phyloP scores from a whole-genome alignment of 495 filamentous ascomycete species.

The Schizothecium vesticola region DNA sequence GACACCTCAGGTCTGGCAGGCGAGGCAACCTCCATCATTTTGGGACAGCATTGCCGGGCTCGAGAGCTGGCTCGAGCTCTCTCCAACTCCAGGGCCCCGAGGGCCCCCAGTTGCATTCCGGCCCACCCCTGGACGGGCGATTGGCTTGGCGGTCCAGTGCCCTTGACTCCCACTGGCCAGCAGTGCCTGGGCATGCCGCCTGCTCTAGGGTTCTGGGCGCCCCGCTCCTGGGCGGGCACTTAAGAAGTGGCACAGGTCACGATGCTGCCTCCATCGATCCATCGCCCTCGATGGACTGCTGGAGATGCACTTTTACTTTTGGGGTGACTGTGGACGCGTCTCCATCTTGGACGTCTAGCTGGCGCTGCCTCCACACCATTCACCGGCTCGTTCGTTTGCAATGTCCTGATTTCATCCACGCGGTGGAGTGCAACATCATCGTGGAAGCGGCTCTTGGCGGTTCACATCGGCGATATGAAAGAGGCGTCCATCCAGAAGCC shows the following conservation, averaged over 20 bases:
- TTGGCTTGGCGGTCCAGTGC: background rate
- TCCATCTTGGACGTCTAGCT: background rate
- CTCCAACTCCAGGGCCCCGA: background rate
- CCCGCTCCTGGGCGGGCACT: background rate
- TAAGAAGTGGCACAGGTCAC: conserved; percentile 13
- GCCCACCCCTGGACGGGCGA: background rate
- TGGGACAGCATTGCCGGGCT: conserved; percentile 2
- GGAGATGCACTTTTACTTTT: background rate
- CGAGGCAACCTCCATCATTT: background rate
- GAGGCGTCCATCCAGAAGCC: background rate
- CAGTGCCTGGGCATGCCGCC: background rate
- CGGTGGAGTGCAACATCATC: background rate
- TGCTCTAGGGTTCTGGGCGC: conserved; percentile 2
- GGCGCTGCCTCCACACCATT: background rate
- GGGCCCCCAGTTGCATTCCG: background rate
- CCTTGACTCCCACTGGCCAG: conserved; percentile 5
- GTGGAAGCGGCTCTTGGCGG: background rate
- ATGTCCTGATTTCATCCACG: background rate
- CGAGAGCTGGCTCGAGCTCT: conserved; percentile 9
- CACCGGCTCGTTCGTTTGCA: background rate
- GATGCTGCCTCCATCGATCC: background rate
- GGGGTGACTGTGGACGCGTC: background rate
- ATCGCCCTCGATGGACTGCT: too few species aligned
- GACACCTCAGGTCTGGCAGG: background rate
- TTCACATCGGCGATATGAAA: background rate